Conservation (phyloP, 2,329 filamentous ascomycete genomes). For the Dactylonectria macrodidyma region DNA sequence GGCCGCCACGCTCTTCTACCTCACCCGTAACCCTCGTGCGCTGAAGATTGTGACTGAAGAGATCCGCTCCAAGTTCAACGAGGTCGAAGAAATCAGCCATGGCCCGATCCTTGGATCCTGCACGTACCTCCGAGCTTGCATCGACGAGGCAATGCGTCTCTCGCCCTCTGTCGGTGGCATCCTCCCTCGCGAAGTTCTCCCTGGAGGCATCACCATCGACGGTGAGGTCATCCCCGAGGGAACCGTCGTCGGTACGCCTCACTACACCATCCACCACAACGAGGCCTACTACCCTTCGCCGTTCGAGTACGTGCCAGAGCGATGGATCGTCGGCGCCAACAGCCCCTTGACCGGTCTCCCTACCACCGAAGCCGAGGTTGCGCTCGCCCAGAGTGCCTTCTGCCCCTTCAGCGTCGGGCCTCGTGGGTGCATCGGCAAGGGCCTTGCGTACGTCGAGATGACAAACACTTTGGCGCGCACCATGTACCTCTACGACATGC, state of each 20-base stretch:
- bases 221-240: slow-evolving; percentile 70
- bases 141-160: slow-evolving; percentile 77
- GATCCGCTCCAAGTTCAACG: slow-evolving; percentile 65
- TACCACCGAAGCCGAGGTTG: slow-evolving; percentile 66
- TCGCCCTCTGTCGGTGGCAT: slow-evolving; percentile 74
- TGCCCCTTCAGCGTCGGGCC: slow-evolving; percentile 82
- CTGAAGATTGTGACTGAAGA: slow-evolving; percentile 65
- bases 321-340: slow-evolving; percentile 71
- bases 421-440: slow-evolving; percentile 81
- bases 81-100: slow-evolving; percentile 69
- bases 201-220: slow-evolving; percentile 69
- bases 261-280: slow-evolving; percentile 80
- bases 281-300: slow-evolving; percentile 72
- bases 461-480: slow-evolving; percentile 73
- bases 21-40: slow-evolving; percentile 66
- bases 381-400: slow-evolving; percentile 76
- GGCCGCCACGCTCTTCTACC: slow-evolving; percentile 75
- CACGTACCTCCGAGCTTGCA: slow-evolving; percentile 74
- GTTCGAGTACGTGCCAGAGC: slow-evolving; percentile 73
- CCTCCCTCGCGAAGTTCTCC: slow-evolving; percentile 71
- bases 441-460: slow-evolving; percentile 78
- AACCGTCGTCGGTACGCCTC: slow-evolving; percentile 74
- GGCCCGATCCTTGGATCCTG: slow-evolving; percentile 65
- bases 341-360: slow-evolving; percentile 54
- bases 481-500: slow-evolving; percentile 74